Evolutionary conservation across 2,329 filamentous ascomycete genomes (phyloP), one percentile per base, ranked within the genome.

Genomic region (Colletotrichum tamarilloi): DNA sequence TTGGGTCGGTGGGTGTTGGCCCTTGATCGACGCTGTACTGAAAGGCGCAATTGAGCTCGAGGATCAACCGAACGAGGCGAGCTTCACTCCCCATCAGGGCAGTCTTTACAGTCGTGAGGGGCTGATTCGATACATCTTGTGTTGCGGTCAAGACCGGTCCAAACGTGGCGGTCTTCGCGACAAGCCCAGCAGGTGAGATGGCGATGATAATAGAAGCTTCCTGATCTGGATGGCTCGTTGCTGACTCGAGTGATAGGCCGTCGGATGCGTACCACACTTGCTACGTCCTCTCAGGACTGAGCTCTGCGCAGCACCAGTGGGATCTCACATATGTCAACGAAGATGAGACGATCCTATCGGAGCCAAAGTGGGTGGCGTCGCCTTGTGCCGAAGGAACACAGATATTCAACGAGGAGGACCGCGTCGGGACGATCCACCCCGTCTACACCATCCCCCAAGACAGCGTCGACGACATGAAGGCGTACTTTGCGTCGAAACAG

Each of bases 1-100:
- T 83, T 99, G 97, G 97, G 93, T 98, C 42, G 97, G 97, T 67
- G 94, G 93, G 67, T 98, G 95, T 85, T 99, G 95, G 94, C 93
- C 96, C 58, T 84, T 99, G 76, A 87, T 98, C 77, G 93, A 98
- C 85, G 94, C 94, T 70, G 92, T 92, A 67, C 84, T 97, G 71
- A 88, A 89, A 76, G 90, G 89, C 32, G 85, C 86, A 68, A 83
- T 67, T 46, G 75, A 74, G 62, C 72, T 67, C 56, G 73, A 70
- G 32, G 74, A 75, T 32, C 78, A 77, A 76, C 49, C 78, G 78
- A 69, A 79, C 80, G 58, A 77, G 80, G 66, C 78, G 79, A 58
- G 78, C 80, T 26, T 28, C 14, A 22, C 35, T 49, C 64, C 68
- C 24, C 35, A 66, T 26, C 76, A 81, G 46, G 80, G 85, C 75